Evolutionary conservation across 352 stramenopile species (phyloP).

Genomic region (Pythium aphanidermatum): DNA sequence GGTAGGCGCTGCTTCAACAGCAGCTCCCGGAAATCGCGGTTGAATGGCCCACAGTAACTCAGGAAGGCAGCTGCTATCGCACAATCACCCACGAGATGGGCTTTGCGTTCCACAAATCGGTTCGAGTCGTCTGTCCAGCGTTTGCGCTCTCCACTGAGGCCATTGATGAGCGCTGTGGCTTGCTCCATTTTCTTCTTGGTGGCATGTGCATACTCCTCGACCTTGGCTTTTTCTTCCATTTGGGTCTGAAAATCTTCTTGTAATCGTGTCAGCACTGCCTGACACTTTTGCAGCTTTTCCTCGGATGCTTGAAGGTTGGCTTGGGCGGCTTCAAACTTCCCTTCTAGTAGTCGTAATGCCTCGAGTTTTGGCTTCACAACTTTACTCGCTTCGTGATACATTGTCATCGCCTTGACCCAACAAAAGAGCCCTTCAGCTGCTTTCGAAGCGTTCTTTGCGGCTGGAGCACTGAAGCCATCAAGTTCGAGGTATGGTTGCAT

Average conservation of each 20-base stretch:
- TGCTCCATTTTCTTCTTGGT: slow-evolving; percentile 90
- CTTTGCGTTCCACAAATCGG: slow-evolving; percentile 77
- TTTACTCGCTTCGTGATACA: slow-evolving; percentile 90
- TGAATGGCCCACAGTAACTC: slow-evolving; percentile 89
- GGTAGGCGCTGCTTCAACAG: slow-evolving; percentile 57
- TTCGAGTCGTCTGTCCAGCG: slow-evolving; percentile 89
- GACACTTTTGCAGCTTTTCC: slow-evolving; percentile 64
- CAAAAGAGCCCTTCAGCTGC: slow-evolving; percentile 88
- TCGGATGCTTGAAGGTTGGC: slow-evolving; percentile 59
- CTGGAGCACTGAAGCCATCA: slow-evolving; percentile 67
- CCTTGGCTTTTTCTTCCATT: slow-evolving; percentile 81
- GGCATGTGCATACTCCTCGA: slow-evolving; percentile 79
- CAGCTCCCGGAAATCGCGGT: slow-evolving; percentile 72
- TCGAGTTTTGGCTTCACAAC: slow-evolving; percentile 93
- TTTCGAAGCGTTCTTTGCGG: slow-evolving; percentile 86
- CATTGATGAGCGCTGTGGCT: slow-evolving; percentile 83
- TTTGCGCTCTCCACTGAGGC: slow-evolving; percentile 71
- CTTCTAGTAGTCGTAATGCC: slow-evolving; percentile 83
- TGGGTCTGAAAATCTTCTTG: slow-evolving; percentile 87
- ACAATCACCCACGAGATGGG: slow-evolving; percentile 82
- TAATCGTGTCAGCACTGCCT: slow-evolving; percentile 52
- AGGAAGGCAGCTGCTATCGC: slow-evolving; percentile 84
- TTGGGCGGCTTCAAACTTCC: slow-evolving; percentile 82
- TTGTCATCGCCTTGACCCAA: slow-evolving; percentile 88
- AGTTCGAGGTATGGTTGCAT: slow-evolving; percentile 89